phyloP scores from a whole-genome alignment of 164 flowering plant genomes.

The Cinnamomum chago region DNA sequence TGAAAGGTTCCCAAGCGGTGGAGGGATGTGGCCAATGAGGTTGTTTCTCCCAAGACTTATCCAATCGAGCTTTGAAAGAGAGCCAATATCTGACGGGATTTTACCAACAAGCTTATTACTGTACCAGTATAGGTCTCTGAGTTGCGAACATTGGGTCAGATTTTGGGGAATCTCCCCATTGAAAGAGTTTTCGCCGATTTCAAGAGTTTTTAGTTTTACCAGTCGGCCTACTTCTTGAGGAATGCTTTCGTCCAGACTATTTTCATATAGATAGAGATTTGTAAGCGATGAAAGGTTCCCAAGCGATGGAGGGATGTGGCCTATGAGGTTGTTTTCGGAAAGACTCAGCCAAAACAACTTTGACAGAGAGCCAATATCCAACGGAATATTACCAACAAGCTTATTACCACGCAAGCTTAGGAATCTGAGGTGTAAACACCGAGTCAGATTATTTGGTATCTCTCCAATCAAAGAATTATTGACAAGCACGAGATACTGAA shows the following conservation, averaged over 20 bases:
- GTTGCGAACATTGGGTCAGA: slow-evolving; percentile 9
- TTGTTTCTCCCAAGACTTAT: background rate
- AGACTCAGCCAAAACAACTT: background rate
- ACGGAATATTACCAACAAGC: background rate
- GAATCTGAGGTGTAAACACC: slow-evolving; percentile 13
- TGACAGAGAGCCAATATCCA: background rate
- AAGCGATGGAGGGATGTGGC: background rate
- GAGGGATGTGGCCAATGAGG: slow-evolving; percentile 17
- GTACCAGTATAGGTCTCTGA: fast-evolving
- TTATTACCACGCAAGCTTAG: slow-evolving; percentile 13
- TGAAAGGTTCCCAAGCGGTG: slow-evolving; percentile 18
- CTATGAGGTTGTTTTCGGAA: background rate
- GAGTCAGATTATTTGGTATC: slow-evolving; percentile 27
- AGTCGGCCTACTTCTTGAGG: slow-evolving; percentile 28
- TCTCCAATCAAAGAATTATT: slow-evolving; percentile 25
- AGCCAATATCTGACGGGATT: background rate
- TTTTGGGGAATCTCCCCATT: slow-evolving; percentile 30
- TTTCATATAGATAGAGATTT: background rate
- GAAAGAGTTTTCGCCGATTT: slow-evolving; percentile 25
- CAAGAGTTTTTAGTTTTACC: slow-evolving; percentile 19
- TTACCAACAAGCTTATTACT: slow-evolving; percentile 4
- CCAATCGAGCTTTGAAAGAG: background rate
- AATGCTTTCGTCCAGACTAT: slow-evolving; percentile 2
- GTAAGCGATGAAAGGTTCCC: background rate
- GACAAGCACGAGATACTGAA: slow-evolving; percentile 25